Base-by-base conservation (phyloP, 2,329 filamentous ascomycete genomes). In the Talaromyces islandicus region DNA sequence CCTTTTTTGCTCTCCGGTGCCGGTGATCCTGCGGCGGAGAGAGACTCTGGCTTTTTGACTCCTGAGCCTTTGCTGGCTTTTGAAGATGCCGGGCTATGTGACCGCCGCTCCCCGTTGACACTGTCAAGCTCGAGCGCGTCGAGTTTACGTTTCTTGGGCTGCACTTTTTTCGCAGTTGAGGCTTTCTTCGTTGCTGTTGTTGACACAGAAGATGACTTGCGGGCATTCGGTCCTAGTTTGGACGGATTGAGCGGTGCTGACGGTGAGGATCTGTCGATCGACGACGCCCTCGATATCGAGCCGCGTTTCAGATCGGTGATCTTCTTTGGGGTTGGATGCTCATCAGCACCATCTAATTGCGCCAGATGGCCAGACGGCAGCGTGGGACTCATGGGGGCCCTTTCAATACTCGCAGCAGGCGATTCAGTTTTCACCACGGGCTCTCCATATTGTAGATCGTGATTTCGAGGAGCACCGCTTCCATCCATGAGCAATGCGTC, bases 131-230 rank as follows among this genome's bases (percentile, higher is more conserved):
- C 77, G 21, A 67, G 59, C 14, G 71, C 67, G 54, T 73, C 71
- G 14, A 73, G 59, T 63, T 78, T 79, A 25, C 76, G 75, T 61
- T 77, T 79, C 63, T 78, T 79, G 0, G 72, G 65, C 7, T 74
- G 66, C 38, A 77, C 77, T 58, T 69, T 72, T 24, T 62, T 60
- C 21, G 72, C 72, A 3, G 69, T 71, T n/a, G 59, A 61, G 10
- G 73, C 74, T 60, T 75, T 75, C 62, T 77, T 77, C 12, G 65
- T 64, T 4, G 46, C n/a, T 19, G 41, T 21, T 43, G n/a, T 46
- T 14, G 43, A 24, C 7, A 69, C 61, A 5, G 63, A 68, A 4
- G 73, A 67, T 7, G 69, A 64, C 59, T 75, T 76, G 60, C 71
- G 75, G 11, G 66, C 66, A 38, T 69, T 67, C n/a, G 69, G 58